Evolutionary conservation across 2,329 filamentous ascomycete genomes (phyloP).

Genomic region (Apiospora kogelbergensis): DNA sequence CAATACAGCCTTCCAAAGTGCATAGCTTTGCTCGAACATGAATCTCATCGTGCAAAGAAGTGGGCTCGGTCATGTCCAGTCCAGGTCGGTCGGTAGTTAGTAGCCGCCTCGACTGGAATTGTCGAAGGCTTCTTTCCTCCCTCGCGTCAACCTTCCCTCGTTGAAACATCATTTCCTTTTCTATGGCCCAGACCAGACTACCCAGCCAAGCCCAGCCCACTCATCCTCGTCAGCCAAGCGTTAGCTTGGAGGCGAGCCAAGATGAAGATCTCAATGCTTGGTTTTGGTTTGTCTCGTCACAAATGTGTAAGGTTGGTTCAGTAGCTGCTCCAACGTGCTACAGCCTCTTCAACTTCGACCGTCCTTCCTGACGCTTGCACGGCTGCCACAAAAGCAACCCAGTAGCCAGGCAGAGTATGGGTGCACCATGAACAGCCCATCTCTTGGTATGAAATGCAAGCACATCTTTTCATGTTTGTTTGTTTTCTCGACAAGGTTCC

Average conservation of each 20-base stretch:
- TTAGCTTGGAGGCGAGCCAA: not conserved
- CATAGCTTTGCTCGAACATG: too few species aligned
- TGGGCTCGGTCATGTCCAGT: not conserved
- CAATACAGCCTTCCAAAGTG: too few species aligned
- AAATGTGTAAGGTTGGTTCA: not conserved
- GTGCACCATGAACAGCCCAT: not conserved
- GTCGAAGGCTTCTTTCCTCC: not conserved
- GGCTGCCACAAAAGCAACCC: not conserved
- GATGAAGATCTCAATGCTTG: conserved; percentile 7
- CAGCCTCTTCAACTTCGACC: not conserved
- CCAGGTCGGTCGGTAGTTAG: not conserved
- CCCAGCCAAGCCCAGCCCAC: not conserved
- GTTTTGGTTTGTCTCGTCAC: not conserved
- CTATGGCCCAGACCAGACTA: not conserved
- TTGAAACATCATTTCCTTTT: conserved; percentile 4
- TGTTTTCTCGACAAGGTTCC: conserved; percentile 6
- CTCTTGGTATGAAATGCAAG: conserved; percentile 7
- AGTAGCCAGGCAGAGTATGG: not conserved
- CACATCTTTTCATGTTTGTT: not conserved
- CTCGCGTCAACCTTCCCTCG: conserved; percentile 5
- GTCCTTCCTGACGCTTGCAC: not conserved
- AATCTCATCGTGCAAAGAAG: too few species aligned
- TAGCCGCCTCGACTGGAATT: not conserved
- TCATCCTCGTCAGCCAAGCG: not conserved
- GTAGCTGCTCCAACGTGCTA: not conserved